phyloP scores from a whole-genome alignment of 2,329 filamentous ascomycete species.

The Trichophyton mentagrophytes region DNA sequence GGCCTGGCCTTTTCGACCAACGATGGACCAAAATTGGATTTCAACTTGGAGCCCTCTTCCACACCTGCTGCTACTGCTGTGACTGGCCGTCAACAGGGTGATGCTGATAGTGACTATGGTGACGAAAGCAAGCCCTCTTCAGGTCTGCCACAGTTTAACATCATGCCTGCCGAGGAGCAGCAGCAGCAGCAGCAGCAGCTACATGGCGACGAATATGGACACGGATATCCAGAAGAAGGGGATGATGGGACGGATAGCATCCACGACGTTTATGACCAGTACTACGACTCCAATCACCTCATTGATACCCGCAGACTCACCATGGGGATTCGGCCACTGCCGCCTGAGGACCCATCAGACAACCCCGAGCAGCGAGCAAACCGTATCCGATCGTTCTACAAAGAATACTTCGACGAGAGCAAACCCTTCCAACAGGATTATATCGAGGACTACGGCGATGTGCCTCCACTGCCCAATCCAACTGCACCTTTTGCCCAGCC shows the following conservation, averaged over 20 bases:
- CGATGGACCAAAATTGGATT: background rate
- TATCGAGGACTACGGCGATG: slow-evolving; percentile 63
- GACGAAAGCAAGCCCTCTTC: slow-evolving; percentile 38
- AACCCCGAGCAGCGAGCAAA: slow-evolving; percentile 91
- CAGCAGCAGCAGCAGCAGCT: background rate
- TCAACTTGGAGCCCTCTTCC: background rate
- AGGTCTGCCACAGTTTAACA: slow-evolving; percentile 27
- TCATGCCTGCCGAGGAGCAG: slow-evolving; percentile 16
- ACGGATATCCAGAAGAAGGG: background rate
- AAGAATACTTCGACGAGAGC: slow-evolving; percentile 93
- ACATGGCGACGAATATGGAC: slow-evolving; percentile 4
- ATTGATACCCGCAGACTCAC: slow-evolving; percentile 41
- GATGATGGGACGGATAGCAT: slow-evolving; percentile 9
- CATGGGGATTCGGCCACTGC: slow-evolving; percentile 65
- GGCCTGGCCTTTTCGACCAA: background rate
- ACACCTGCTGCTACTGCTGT: background rate
- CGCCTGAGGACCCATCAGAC: slow-evolving; percentile 72
- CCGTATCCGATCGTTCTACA: slow-evolving; percentile 96
- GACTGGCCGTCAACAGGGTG: slow-evolving; percentile 20
- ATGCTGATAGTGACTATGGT: slow-evolving; percentile 43
- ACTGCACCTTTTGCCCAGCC: slow-evolving; percentile 64
- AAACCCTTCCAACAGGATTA: slow-evolving; percentile 46
- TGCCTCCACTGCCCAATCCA: slow-evolving; percentile 24
- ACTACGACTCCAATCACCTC: slow-evolving; percentile 13
- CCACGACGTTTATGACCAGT: slow-evolving; percentile 16